Conservation (phyloP, 2,329 filamentous ascomycete genomes). For the Verruconis gallopava region DNA sequence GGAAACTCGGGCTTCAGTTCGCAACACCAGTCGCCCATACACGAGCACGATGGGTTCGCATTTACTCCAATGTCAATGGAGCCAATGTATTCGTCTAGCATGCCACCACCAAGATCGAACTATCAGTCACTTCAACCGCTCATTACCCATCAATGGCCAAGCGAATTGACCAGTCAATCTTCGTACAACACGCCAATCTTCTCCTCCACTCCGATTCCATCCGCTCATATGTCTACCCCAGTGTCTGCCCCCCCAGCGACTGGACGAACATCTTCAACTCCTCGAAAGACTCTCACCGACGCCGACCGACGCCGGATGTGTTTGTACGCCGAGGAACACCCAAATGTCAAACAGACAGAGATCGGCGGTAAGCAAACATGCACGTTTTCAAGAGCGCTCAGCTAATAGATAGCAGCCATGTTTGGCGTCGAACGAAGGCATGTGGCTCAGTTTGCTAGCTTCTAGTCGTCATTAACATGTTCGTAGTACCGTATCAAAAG, state of each 20-base stretch:
- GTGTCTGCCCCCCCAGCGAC: conserved; percentile 27
- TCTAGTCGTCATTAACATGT: conserved; percentile 11
- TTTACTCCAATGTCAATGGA: conserved; percentile 28
- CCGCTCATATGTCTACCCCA: conserved; percentile 23
- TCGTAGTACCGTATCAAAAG: conserved; percentile 91
- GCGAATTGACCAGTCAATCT: conserved; percentile 2
- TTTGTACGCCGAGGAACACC: conserved; percentile 80
- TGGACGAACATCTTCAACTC: conserved; percentile 41
- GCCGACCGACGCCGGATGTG: conserved; percentile 89
- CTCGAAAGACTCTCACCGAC: conserved; percentile 79
- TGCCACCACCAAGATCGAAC: conserved; percentile 27
- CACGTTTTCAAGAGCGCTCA: conserved; percentile 5
- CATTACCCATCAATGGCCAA: conserved; percentile 27
- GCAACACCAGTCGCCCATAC: conserved; percentile 26
- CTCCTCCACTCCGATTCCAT: conserved; percentile 20
- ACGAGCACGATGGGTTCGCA: conserved; percentile 27
- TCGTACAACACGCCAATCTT: conserved; percentile 3
- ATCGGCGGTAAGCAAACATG: conserved; percentile 57
- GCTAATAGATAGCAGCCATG: conserved; percentile 46
- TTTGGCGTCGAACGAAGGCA: conserved; percentile 98
- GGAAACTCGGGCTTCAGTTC: conserved; percentile 19
- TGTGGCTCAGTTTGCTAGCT: conserved; percentile 13
- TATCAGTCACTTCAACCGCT: conserved; percentile 28
- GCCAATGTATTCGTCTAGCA: conserved; percentile 23
- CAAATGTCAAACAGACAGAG: conserved; percentile 84